phyloP scores from a whole-genome alignment of 805 yeast species.

The Scheffersomyces coipomensis region DNA sequence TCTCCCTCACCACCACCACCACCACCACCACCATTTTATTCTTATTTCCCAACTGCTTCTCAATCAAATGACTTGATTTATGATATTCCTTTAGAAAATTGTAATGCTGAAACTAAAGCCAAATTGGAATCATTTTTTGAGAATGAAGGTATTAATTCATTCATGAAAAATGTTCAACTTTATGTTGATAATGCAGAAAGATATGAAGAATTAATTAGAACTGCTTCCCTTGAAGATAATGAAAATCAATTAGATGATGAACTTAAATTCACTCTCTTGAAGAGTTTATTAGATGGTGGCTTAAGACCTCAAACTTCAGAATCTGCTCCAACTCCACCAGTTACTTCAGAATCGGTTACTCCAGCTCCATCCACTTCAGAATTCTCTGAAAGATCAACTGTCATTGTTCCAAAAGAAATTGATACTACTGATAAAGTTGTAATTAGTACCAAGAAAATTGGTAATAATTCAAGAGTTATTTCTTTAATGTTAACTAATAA shows the following conservation, averaged over 20 bases:
- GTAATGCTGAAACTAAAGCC: constrained; percentile 12
- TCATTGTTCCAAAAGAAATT: constrained; percentile 1
- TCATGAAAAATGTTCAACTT: constrained; percentile 13
- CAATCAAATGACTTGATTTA: constrained; percentile 13
- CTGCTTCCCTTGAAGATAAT: constrained; percentile 8
- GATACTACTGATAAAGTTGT: constrained; percentile 4
- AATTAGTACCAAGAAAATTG: constrained; percentile 15
- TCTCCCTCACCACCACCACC: background rate
- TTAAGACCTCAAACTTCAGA: background rate
- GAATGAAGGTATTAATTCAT: constrained; percentile 14
- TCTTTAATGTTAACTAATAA: constrained; percentile 23
- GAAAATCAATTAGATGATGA: constrained; percentile 15
- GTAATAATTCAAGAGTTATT: constrained; percentile 16
- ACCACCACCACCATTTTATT: background rate
- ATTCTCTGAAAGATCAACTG: background rate
- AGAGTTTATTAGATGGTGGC: constrained; percentile 15
- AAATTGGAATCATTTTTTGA: constrained; percentile 15
- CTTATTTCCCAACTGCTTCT: background rate
- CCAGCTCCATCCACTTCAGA: background rate
- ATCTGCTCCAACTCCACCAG: background rate
- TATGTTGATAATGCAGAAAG: constrained; percentile 20
- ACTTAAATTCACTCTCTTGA: constrained; percentile 19
- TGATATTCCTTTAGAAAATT: constrained; percentile 25
- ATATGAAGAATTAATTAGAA: constrained; percentile 18
- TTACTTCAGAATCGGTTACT: background rate